Base-by-base conservation (phyloP, 495 filamentous ascomycete genomes). In the Viridothelium virens region DNA sequence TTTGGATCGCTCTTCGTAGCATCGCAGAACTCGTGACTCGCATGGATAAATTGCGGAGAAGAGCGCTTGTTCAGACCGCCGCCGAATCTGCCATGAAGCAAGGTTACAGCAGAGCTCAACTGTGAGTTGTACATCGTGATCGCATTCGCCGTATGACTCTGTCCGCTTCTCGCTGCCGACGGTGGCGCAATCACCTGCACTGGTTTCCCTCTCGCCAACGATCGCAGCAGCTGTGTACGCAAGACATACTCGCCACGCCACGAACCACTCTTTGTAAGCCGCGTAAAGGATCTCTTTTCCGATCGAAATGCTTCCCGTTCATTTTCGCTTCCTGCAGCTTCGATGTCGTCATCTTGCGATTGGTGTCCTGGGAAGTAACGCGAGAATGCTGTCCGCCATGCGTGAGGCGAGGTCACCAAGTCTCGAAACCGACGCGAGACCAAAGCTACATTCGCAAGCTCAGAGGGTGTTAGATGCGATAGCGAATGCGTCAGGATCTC, bases 231-330 rank as follows among this genome's bases (percentile, higher is more conserved):
- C 56, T 88, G 84, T n/a, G 91, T 97, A 34, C 92, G 82, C 38
- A 94, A 74, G 48, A 96, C 88, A 72, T 96, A 97, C 73, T 97
- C 92, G 74, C 90, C 95, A 38, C 91, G 85, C 92, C 92, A 97
- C 1, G 92, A 92, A 25, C 90, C 87, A 53, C 90, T 78, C 12
- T 86, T 82, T 38, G 89, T 92, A 47, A 97, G 80, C 63, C 91
- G 83, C 7, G 91, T 84, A 70, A 97, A 97, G 65, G 83, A 80
- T 18, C 91, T 87, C 69, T 83, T 84, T 70, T 92, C 88, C 6
- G 82, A 82, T 53, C 84, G 82, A 34, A 87, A 70, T 34, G 73
- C 75, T 38, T 88, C 84, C 16, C 66, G 73, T 64, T 74, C 77
- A 34, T 71, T 78, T 25, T 74, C 77, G 16, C 73, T 70, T 7